Base-by-base conservation (phyloP, 179 eudicot species). In the Vitellaria paradoxa region DNA sequence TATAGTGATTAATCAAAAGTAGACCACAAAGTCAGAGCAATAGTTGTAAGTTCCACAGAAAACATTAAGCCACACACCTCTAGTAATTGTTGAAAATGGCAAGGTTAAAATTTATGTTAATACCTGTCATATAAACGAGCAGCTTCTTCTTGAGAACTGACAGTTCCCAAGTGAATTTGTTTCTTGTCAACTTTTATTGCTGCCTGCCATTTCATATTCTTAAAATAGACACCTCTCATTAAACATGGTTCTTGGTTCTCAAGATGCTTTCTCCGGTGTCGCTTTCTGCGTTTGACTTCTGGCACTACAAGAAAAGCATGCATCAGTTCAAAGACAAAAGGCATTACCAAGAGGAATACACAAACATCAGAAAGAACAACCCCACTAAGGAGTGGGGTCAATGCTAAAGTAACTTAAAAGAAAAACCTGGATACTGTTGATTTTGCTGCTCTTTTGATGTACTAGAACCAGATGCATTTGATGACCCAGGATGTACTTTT, bases 201-300 rank as follows among this genome's bases (percentile, higher is more conserved):
- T 30, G 99, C 98, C 86, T 96, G 99, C 98, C 98, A 96, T 83
- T 91, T 94, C 87, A 76, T 76, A 77, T 96, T 96, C 88, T 94
- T 96, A 83, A 79, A 86, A 86, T 96, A 96, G 46, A 96, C 98
- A 21, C 99, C 99, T 82, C 88, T 85, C 92, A 89, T 83, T 6
- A 63, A 45, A 40, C 88, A 86, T 10, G 84, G 85, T 78, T 82
- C 94, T 80, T 88, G 88, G 79, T 85, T 82, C 26, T 87, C 88
- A 49, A 59, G 21, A 57, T 84, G 84, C 85, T 88, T 89, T 78
- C 97, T 85, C 73, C 94, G 80, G 68, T 92, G 89, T 68, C 85
- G 78, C 88, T 94, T 93, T 85, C 93, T 86, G 21, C 85, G 85
- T 82, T 92, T 96, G 75, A 87, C 82, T 82, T 83, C 87, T 82